Base-by-base conservation (phyloP, 495 filamentous ascomycete genomes). In the Hamigera avellanea region DNA sequence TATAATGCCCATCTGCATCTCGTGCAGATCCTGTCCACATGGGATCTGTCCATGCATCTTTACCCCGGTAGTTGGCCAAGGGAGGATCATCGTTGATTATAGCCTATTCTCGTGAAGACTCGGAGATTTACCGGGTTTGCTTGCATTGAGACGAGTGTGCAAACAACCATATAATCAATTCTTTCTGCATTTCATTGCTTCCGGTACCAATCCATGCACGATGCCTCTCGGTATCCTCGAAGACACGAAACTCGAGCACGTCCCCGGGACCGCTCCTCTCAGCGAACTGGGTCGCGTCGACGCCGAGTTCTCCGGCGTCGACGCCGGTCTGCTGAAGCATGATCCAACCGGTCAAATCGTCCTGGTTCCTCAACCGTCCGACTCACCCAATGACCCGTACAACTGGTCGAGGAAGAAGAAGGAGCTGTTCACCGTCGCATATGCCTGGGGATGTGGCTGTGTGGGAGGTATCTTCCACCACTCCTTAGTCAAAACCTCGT, bases 201-300 rank as follows among this genome's bases (percentile, higher is more conserved):
- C 19, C 36, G 14, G 10, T 31, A 5, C 15, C 10, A 6, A 14
- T 31, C 6, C 25, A 32, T 6, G 10, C 31, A 39, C 39, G 17
- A 88, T 88, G 84, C 80, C 81, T 26, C 60, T 88, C 40, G 78
- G 81, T 31, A 70, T 89, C 39, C 66, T 88, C 16, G 74, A 87
- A 44, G 70, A 78, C 45, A 58, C 42, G 30, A 66, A 66, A 37
- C 58, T 73, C 32, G 65, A 72, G 49, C 71, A 80, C 52, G 77
- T 85, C 34, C 82, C 82, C 31, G 83, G 82, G 14, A 56, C 52
- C 8, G 52, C 52, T 10, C 52, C 52, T 10, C 41, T 56, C n/a
- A 52, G 50, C 26, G 43, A 48, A 16, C 42, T 50, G 10, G 30
- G 40, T 4, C 29, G 43, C 8, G 40, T 43, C 18, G 37, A 38